Conservation (phyloP, 495 filamentous ascomycete genomes). For the Hyaloscypha bicolor region DNA sequence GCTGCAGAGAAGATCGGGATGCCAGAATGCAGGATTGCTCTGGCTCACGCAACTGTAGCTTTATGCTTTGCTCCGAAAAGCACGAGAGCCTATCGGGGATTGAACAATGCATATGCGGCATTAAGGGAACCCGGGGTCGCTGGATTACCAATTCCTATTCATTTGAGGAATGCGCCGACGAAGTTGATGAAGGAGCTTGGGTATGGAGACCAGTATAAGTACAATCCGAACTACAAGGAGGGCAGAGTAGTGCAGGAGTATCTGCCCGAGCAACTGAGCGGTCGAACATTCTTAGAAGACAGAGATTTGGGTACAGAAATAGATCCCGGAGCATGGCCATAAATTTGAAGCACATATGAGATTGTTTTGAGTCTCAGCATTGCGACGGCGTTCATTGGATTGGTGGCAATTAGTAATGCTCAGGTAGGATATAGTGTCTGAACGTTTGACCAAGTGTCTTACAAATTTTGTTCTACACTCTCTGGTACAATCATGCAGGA, state of each 20-base stretch:
- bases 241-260: slow-evolving; percentile 91
- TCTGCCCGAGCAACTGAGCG: slow-evolving; percentile 71
- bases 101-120: slow-evolving; percentile 77
- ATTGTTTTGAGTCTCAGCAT: slow-evolving; percentile 3
- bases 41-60: slow-evolving; percentile 85
- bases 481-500: slow-evolving; percentile 12
- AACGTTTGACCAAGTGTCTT: background rate
- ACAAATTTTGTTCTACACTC: background rate
- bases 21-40: slow-evolving; percentile 90
- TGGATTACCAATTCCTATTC: slow-evolving; percentile 76
- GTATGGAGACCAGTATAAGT: slow-evolving; percentile 92
- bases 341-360: background rate
- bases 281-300: slow-evolving; percentile 77
- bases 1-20: slow-evolving; percentile 90
- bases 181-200: slow-evolving; percentile 90
- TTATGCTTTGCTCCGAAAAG: slow-evolving; percentile 82
- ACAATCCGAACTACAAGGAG: slow-evolving; percentile 85
- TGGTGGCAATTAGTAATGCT: background rate
- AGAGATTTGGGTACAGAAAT: slow-evolving; percentile 75
- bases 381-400: slow-evolving; percentile 19
- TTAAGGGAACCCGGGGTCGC: slow-evolving; percentile 79
- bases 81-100: slow-evolving; percentile 78
- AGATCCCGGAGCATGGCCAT: slow-evolving; percentile 55
- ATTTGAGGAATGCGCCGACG: slow-evolving; percentile 90
- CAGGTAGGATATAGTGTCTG: slow-evolving; percentile 11